These are phyloP conservation scores for Chloris gayana DNA, from an alignment of 176 grass and related monocot species.

Conservation along the genomic window DNA sequence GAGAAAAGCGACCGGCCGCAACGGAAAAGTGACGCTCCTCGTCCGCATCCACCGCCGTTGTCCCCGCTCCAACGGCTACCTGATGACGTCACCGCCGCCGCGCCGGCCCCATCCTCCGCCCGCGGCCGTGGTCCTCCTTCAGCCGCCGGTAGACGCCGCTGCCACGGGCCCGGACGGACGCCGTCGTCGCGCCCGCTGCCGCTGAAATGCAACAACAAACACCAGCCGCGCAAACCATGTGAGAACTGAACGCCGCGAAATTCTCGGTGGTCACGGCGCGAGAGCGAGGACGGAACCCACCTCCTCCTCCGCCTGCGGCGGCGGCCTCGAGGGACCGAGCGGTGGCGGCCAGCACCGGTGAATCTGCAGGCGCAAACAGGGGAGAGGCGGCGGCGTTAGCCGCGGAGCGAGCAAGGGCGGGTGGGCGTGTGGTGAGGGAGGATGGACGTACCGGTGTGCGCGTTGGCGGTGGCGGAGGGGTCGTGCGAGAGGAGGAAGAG, in stretches of 20 bases:
- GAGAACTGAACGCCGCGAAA: background rate
- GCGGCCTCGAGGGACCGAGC: constrained; percentile 41
- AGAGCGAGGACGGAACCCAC: background rate
- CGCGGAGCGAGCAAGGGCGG: background rate
- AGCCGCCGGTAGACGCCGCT: constrained; percentile 55
- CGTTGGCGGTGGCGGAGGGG: constrained; percentile 48
- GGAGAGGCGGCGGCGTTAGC: background rate
- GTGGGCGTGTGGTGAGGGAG: background rate
- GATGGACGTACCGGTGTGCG: constrained; percentile 39
- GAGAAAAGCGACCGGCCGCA: background rate
- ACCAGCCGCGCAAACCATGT: background rate
- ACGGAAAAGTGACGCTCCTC: constrained; percentile 1
- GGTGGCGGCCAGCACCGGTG: constrained; percentile 37
- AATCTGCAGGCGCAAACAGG: constrained; percentile 44
- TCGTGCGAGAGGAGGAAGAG: constrained; percentile 89
- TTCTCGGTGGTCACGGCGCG: background rate
- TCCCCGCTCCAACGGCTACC: constrained; percentile 41
- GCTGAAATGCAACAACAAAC: background rate
- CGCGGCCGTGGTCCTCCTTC: constrained; percentile 47
- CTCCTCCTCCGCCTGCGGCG: constrained; percentile 17
- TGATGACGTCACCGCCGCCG: constrained; percentile 19
- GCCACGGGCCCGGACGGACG: background rate
- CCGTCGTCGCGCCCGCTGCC: background rate
- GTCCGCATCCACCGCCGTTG: background rate
- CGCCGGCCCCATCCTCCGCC: constrained; percentile 43